Percentiles rank a stretch among this genome's conserved stretches.
These are phyloP conservation scores for Aspergillus neoniger DNA, from an alignment of 2,329 filamentous ascomycete genomes.

Conservation along the genomic window DNA sequence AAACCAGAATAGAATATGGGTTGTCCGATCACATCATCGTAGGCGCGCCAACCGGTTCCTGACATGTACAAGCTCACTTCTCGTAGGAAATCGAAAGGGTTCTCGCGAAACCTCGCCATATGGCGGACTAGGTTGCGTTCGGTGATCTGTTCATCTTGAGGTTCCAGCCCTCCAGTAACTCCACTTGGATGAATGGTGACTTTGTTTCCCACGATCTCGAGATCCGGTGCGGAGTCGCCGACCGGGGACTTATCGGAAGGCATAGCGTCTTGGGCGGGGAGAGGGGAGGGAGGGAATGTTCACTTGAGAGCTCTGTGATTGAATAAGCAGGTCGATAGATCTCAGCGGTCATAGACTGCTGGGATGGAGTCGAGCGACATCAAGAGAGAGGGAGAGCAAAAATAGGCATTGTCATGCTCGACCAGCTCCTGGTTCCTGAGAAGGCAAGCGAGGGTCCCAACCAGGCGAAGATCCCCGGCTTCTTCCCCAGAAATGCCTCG, in stretches of 20 bases:
- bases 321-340: background rate
- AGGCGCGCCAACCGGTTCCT: constrained; percentile 91
- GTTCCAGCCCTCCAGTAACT: constrained; percentile 46
- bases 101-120: constrained; percentile 81
- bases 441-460: background rate
- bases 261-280: constrained; percentile 25
- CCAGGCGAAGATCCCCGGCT: constrained; percentile 18
- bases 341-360: constrained; percentile 6
- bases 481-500: constrained; percentile 33
- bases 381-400: constrained; percentile 1
- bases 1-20: constrained; percentile 93
- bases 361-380: background rate
- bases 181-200: constrained; percentile 75
- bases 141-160: constrained; percentile 50
- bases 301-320: background rate
- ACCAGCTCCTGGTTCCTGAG: background rate
- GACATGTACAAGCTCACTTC: constrained; percentile 93
- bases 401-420: background rate
- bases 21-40: constrained; percentile 86
- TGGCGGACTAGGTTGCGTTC: constrained; percentile 61
- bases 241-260: constrained; percentile 33
- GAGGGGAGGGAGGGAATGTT: background rate
- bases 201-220: constrained; percentile 73
- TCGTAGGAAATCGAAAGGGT: constrained; percentile 76
- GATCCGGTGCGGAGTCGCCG: constrained; percentile 64